phyloP scores from a whole-genome alignment of 306 rosid species.

The Acacia acuminata region DNA sequence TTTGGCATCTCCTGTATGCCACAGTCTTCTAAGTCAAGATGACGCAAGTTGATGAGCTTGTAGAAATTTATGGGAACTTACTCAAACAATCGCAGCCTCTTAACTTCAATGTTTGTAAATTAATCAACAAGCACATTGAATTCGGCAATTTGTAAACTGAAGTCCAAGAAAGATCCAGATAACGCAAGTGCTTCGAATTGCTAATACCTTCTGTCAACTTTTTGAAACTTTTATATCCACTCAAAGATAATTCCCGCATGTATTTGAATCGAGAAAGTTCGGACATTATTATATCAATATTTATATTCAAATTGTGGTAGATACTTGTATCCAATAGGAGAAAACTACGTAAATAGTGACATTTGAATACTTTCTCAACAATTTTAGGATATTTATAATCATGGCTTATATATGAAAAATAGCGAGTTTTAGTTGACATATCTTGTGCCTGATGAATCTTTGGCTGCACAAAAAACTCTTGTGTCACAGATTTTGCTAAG shows the following conservation, averaged over 20 bases:
- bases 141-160: not conserved
- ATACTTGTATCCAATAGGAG: rapidly evolving
- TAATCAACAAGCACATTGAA: conserved; percentile 27
- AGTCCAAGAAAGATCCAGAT: not conserved
- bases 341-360: not conserved
- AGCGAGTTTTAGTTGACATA: conserved; percentile 3
- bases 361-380: not conserved
- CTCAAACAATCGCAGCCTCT: too few relatives aligned
- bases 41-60: conserved; percentile 18
- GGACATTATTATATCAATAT: not conserved
- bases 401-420: not conserved
- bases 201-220: conserved; percentile 4
- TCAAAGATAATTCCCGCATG: not conserved
- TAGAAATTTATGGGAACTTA: too few relatives aligned
- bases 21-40: not conserved
- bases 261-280: not conserved
- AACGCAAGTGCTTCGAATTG: conserved; percentile 19
- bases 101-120: conserved; percentile 28
- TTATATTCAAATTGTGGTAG: rapidly evolving
- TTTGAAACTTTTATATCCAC: rapidly evolving
- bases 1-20: not conserved
- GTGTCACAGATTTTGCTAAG: not conserved
- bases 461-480: not conserved
- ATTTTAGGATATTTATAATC: rapidly evolving
- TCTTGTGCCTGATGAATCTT: not conserved